Evolutionary conservation across 768 basidiomycete species (phyloP).

Genomic region (Neoboletus brunneissimus): DNA sequence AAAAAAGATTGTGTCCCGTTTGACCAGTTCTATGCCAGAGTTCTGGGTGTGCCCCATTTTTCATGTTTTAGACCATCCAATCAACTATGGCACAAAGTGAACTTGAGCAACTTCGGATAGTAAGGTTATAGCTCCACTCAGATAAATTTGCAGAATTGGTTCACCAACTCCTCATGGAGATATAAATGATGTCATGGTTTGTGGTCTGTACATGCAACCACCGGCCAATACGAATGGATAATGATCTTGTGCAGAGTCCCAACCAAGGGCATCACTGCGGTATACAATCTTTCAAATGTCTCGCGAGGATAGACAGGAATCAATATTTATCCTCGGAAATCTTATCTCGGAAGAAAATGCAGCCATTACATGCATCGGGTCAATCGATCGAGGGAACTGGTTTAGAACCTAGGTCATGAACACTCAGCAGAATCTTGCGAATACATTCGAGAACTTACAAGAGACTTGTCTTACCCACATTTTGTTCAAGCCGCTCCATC

Average conservation of each 20-base stretch:
- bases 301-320: not conserved
- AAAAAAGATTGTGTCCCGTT: not conserved
- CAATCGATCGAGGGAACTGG: not conserved
- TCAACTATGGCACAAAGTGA: not conserved
- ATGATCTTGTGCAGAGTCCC: not conserved
- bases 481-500: not conserved
- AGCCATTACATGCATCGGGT: no score
- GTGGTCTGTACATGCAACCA: not conserved
- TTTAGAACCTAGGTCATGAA: not conserved
- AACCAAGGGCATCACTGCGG: not conserved
- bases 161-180: not conserved
- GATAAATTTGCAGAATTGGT: not conserved
- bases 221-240: not conserved
- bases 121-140: not conserved
- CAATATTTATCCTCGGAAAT: not conserved
- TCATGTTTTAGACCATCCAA: not conserved
- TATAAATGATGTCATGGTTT: not conserved
- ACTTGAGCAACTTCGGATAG: not conserved
- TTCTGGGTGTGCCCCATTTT: not conserved
- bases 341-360: not conserved
- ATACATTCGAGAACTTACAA: not conserved
- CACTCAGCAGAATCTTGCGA: not conserved
- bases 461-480: not conserved
- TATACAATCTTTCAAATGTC: not conserved
- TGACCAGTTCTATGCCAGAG: no score